Evolutionary conservation across 208 protist species (phyloP), one percentile per base, ranked within the genome.

Genomic region (Acanthamoeba royreba): DNA sequence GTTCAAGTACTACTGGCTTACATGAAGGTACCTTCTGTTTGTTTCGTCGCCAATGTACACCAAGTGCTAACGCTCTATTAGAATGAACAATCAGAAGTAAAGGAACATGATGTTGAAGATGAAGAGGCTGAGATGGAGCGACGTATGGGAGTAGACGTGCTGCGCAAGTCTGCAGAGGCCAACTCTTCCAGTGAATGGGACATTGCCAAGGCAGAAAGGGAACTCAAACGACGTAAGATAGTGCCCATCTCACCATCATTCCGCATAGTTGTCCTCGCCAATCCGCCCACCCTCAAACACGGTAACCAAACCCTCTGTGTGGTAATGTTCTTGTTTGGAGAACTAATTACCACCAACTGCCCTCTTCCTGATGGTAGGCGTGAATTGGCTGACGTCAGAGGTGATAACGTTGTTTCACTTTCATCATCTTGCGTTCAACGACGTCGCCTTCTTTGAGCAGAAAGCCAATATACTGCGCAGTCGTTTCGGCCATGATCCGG

Each of bases 351-450:
- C n/a, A n/a, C n/a, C n/a, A n/a, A n/a, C n/a, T n/a, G n/a, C 49
- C 2, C 17, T 40, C 90, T 66, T 79, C 2, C n/a, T n/a, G n/a
- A n/a, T n/a, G n/a, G 15, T 58, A 74, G 52, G 74, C 3, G 52
- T 42, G n/a, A 93, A 88, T 45, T 99, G 97, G 94, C 89, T 99
- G 58, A 96, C 96, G 11, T 94, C 96, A 15, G 98, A 99, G 46
- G 95, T 98, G 19, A 97, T 98, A 1, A 96, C 96, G n/a, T 77
- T 98, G 40, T 99, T 99, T 95, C 96, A 98, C 79, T 97, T 98
- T 19, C 96, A 99, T 53, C 69, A 86, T 38, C 96, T 99, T 95
- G 96, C 85, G 25, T 83, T 93, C 31, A 63, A 83, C 45, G 96
- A 96, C 35, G 77, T 22, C n/a, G 22, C 88, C 7, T 81, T 93